A percentile compares a stretch with the other conserved stretches of the same genome.
Evolutionary conservation across 257 asterid species (phyloP).

Genomic region (Striga asiatica): DNA sequence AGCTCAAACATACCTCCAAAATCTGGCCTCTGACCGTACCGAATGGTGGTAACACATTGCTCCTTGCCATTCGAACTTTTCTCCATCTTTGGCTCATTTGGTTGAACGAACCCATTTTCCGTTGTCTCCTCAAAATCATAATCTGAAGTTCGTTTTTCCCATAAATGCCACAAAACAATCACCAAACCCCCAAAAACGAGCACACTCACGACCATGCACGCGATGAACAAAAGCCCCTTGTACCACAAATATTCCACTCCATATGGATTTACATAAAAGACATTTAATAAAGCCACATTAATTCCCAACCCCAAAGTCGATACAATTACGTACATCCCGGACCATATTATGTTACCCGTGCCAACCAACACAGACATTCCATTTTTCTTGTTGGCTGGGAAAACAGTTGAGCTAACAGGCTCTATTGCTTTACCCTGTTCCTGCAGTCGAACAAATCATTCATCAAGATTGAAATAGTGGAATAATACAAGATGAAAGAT

Average conservation of each 20-base stretch:
- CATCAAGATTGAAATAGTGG: not conserved
- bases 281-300: constrained; percentile 31
- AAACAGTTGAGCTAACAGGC: constrained; percentile 22
- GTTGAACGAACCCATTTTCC: constrained; percentile 10
- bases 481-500: not conserved
- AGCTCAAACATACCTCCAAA: constrained; percentile 38
- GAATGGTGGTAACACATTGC: constrained; percentile 22
- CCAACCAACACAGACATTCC: constrained; percentile 72
- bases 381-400: constrained; percentile 26
- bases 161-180: constrained; percentile 54
- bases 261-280: constrained; percentile 48
- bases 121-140: not conserved
- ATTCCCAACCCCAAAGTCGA: constrained; percentile 52
- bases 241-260: constrained; percentile 48
- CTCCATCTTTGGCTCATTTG: constrained; percentile 5
- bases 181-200: constrained; percentile 61
- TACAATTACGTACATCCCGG: constrained; percentile 48
- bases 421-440: constrained; percentile 51
- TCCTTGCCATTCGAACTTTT: constrained; percentile 21
- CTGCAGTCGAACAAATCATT: constrained; percentile 23
- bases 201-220: constrained; percentile 46
- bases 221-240: constrained; percentile 52
- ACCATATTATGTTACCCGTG: constrained; percentile 73
- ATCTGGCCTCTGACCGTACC: constrained; percentile 66
- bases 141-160: constrained; percentile 39